A percentile compares a stretch with the other conserved stretches of the same genome.
These are phyloP conservation scores for Cryphonectria parasitica DNA, from an alignment of 2,329 filamentous ascomycete species.

Conservation along the genomic window DNA sequence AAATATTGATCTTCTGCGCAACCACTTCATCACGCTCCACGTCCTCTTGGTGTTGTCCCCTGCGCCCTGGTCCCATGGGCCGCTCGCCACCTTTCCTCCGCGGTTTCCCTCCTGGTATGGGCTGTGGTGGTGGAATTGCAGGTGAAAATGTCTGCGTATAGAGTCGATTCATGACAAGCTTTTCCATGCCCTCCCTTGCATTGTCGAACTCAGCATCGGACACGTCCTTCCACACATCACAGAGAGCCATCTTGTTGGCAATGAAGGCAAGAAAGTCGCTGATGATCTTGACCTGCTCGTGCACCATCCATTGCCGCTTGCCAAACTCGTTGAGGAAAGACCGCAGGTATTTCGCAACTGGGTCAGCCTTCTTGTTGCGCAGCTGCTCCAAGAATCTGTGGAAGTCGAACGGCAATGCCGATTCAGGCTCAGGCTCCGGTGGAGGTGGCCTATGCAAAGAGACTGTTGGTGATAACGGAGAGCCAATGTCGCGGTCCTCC, in stretches of 20 bases:
- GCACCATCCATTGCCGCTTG: constrained; percentile 99
- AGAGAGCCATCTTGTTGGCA: constrained; percentile 95
- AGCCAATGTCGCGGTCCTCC: constrained; percentile 44
- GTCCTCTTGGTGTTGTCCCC: constrained; percentile 96
- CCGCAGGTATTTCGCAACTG: constrained; percentile 91
- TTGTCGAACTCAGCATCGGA: constrained; percentile 98
- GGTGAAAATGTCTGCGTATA: constrained; percentile 97
- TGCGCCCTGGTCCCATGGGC: constrained; percentile 76
- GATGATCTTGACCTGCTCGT: constrained; percentile 99
- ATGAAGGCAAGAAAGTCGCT: constrained; percentile 96
- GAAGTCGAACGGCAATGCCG: constrained; percentile 91
- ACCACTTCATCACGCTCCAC: constrained; percentile 96
- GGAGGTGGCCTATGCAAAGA: constrained; percentile 67
- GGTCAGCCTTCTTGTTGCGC: constrained; percentile 95
- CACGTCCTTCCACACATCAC: constrained; percentile 94
- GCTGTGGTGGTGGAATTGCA: constrained; percentile 81
- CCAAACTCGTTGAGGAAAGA: constrained; percentile 94
- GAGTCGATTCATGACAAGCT: constrained; percentile 96
- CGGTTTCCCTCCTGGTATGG: constrained; percentile 69
- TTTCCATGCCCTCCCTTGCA: constrained; percentile 98
- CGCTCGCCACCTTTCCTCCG: constrained; percentile 71
- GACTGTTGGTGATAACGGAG: constrained; percentile 51
- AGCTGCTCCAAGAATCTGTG: constrained; percentile 96
- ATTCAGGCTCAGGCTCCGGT: constrained; percentile 77
- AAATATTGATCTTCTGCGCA: constrained; percentile 95